These are phyloP conservation scores for Solanum gandarillasii DNA, from an alignment of 257 asterid genomes.

Conservation along the genomic window DNA sequence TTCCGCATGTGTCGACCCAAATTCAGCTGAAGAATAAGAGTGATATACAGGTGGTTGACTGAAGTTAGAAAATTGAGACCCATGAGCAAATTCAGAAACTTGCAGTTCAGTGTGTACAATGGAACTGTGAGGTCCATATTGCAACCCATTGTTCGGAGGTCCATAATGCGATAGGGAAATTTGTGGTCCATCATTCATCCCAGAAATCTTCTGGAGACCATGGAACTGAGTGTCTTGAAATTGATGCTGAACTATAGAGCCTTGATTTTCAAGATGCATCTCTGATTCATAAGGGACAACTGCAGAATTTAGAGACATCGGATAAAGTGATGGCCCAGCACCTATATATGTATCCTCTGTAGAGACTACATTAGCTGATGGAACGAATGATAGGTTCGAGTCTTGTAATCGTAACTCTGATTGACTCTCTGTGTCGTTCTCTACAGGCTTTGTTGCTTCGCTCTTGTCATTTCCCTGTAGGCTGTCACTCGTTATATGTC, in stretches of 20 bases:
- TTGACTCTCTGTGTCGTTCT: slow-evolving; percentile 13
- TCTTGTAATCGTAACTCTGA: slow-evolving; percentile 19
- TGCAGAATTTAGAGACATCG: slow-evolving; percentile 19
- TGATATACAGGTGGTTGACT: slow-evolving; percentile 22
- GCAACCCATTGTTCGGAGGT: slow-evolving; percentile 16
- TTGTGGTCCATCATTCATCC: slow-evolving; percentile 8
- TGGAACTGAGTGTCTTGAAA: slow-evolving; percentile 2
- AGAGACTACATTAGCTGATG: slow-evolving; percentile 20
- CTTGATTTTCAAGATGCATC: background rate
- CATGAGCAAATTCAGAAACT: slow-evolving; percentile 14
- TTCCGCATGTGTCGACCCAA: slow-evolving; percentile 18
- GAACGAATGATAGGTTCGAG: slow-evolving; percentile 18
- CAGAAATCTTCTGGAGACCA: slow-evolving; percentile 13
- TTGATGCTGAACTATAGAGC: background rate
- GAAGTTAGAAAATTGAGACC: slow-evolving; percentile 20
- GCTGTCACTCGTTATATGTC: slow-evolving; percentile 14
- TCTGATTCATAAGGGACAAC: slow-evolving; percentile 18
- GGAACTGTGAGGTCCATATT: slow-evolving; percentile 16
- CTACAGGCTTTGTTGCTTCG: slow-evolving; percentile 10
- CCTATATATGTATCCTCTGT: background rate
- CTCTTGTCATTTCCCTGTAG: slow-evolving; percentile 11
- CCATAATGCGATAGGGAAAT: slow-evolving; percentile 11
- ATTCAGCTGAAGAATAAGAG: slow-evolving; percentile 18
- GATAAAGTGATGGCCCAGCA: slow-evolving; percentile 12
- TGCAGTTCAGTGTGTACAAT: slow-evolving; percentile 24